A percentile compares a stretch with the other conserved stretches of the same genome.
phyloP scores from a whole-genome alignment of 306 rosid genomes.

The Cercis canadensis region DNA sequence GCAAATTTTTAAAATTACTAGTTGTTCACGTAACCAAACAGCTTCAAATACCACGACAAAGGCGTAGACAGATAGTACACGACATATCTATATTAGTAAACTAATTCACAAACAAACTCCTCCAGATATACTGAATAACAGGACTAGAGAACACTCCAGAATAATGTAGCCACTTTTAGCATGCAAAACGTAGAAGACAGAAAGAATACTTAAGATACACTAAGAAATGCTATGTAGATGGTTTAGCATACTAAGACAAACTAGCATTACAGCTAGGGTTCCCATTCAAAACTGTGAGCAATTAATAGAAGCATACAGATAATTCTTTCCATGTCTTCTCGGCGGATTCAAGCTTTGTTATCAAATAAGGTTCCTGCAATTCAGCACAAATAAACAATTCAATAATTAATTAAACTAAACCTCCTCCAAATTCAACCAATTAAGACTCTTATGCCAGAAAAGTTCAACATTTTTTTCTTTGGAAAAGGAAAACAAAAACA shows the following conservation, averaged over 20 bases:
- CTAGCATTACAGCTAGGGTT: not conserved
- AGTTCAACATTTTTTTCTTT: not conserved
- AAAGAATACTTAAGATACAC: not conserved
- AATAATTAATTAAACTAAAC: conserved; percentile 1
- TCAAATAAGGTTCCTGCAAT: conserved; percentile 84
- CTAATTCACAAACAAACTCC: not conserved
- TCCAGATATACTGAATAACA: not conserved
- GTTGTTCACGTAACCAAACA: not conserved
- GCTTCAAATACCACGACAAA: conserved; percentile 2
- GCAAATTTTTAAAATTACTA: conserved; percentile 19
- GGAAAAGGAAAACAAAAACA: not conserved
- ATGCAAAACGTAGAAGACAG: not conserved
- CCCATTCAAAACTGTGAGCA: not conserved
- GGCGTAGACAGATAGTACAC: not conserved
- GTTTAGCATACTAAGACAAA: not conserved
- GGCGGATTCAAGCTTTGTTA: conserved; percentile 86
- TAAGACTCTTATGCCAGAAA: not conserved
- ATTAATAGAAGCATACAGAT: conserved; percentile 58
- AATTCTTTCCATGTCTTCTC: conserved; percentile 96
- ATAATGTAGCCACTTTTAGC: not conserved
- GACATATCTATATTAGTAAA: not conserved
- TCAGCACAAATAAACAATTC: conserved; percentile 21
- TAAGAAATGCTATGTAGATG: not conserved
- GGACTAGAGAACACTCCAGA: not conserved
- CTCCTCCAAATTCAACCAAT: not conserved